Base-by-base conservation (phyloP, 73 alveolate genomes). In the Paramecium octaurelia region DNA sequence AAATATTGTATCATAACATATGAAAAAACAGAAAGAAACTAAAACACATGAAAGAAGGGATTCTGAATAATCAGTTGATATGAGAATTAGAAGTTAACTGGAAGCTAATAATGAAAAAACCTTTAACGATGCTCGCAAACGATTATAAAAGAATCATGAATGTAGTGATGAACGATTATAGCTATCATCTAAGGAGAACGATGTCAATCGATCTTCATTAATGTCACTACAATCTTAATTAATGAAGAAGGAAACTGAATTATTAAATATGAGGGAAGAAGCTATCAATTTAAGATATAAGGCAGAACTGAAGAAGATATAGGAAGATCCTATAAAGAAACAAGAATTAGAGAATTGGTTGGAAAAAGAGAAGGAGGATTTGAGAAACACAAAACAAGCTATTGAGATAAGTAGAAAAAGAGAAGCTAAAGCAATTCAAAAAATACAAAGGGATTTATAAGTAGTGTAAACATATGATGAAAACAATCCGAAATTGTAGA, bases 341-440 rank as follows among this genome's bases (percentile, higher is more conserved):
- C 7, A 18, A 23, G 91, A 80, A 29, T 11, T 80, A 11, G 91
- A 80, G 5, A 43, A n/a, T 31, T 80, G 91, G 91, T n/a, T 44
- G 2, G 76, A 43, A 21, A 80, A 80, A 35, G 91, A 80, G 14
- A 24, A 40, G 48, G 91, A 80, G 23, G 91, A 80, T 43, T 40
- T 80, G 29, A 42, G 29, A 24, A 43, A 80, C 11, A 80, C 91
- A 43, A 80, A 48, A 24, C 21, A 31, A 24, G 91, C 91, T 2
- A 80, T 80, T 4, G 91, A 80, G 57, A 43, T 80, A 2, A 80
- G 91, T 80, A 80, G 91, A 80, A 80, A 80, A 27, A 80, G 75
- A 80, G 91, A 80, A 43, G 91, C 91, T 10, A 44, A 34, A 24
- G 91, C 91, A 23, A 24, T 80, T 12, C 5, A 80, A 35, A 80